Percentiles rank a stretch among this genome's conserved stretches.
Evolutionary conservation across 2,329 filamentous ascomycete genomes (phyloP).

Genomic region (Aspergillus neoniger): DNA sequence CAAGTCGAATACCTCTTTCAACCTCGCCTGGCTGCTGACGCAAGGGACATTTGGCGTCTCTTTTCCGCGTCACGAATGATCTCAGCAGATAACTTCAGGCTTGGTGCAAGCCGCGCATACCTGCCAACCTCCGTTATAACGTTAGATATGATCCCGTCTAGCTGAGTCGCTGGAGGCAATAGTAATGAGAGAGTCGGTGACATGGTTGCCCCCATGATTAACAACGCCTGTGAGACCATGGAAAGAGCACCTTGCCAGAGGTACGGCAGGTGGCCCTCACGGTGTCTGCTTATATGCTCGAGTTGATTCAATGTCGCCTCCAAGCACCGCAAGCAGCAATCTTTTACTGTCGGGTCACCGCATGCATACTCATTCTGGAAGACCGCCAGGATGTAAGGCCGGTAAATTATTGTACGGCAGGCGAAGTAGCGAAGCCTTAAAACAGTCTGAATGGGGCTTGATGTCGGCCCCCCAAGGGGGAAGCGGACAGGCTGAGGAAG

Average conservation of each 20-base stretch:
- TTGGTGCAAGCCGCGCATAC: constrained; percentile 74
- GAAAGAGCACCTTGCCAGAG: constrained; percentile 82
- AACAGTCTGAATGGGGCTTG: constrained; percentile 77
- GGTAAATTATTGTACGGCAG: constrained; percentile 82
- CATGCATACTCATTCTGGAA: constrained; percentile 74
- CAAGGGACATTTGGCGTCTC: constrained; percentile 57
- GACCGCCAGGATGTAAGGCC: constrained; percentile 78
- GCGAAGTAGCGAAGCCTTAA: constrained; percentile 79
- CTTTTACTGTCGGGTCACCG: constrained; percentile 70
- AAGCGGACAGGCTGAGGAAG: constrained; percentile 75
- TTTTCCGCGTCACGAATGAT: constrained; percentile 79
- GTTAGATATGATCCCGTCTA: constrained; percentile 76
- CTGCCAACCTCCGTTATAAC: constrained; percentile 75
- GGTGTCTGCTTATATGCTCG: constrained; percentile 76
- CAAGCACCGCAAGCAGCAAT: constrained; percentile 78
- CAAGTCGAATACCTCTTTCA: neutral
- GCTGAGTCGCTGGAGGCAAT: constrained; percentile 56
- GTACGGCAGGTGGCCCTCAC: constrained; percentile 81
- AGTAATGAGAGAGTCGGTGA: constrained; percentile 70
- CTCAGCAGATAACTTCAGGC: constrained; percentile 72
- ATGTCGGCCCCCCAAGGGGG: constrained; percentile 67
- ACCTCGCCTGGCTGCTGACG: constrained; percentile 17
- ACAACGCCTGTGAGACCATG: constrained; percentile 76
- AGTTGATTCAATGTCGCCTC: constrained; percentile 78
- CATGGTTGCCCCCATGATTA: constrained; percentile 84